Evolutionary conservation across 495 filamentous ascomycete genomes (phyloP).

Genomic region (Aspergillus sclerotiicarbonarius): DNA sequence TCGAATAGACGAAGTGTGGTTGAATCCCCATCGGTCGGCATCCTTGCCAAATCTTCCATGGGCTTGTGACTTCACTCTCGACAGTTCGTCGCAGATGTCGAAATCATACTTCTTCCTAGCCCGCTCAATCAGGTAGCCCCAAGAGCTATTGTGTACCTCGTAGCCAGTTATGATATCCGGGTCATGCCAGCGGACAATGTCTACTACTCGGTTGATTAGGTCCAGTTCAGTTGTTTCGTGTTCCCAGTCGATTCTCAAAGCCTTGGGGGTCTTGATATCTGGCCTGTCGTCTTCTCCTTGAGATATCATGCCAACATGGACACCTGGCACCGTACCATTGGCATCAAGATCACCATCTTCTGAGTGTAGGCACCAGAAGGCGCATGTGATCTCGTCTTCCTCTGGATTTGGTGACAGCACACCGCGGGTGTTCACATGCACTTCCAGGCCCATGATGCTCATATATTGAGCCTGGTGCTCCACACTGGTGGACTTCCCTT

Average conservation of each 20-base stretch:
- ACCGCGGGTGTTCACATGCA: constrained; percentile 90
- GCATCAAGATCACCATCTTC: constrained; percentile 59
- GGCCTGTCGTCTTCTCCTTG: constrained; percentile 45
- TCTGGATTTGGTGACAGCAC: constrained; percentile 81
- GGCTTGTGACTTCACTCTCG: constrained; percentile 78
- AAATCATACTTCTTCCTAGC: constrained; percentile 84
- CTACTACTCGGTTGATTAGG: constrained; percentile 74
- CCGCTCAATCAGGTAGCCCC: constrained; percentile 93
- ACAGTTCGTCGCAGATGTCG: constrained; percentile 85
- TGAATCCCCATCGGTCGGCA: constrained; percentile 87
- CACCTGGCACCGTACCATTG: constrained; percentile 51
- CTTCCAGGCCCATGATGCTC: constrained; percentile 91
- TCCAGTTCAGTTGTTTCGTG: constrained; percentile 80
- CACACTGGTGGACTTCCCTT: constrained; percentile 68
- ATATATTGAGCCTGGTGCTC: constrained; percentile 89
- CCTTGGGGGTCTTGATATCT: constrained; percentile 47
- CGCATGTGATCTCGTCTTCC: constrained; percentile 81
- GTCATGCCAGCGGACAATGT: constrained; percentile 80
- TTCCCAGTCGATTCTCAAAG: constrained; percentile 58
- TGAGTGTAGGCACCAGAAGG: constrained; percentile 88
- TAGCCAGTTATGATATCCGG: constrained; percentile 95
- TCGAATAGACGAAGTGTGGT: constrained; percentile 79
- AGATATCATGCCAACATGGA: constrained; percentile 56
- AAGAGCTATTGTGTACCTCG: constrained; percentile 89
- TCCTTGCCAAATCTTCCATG: constrained; percentile 82